Conservation (phyloP, 2,329 filamentous ascomycete genomes). For the Mycocentrospora acerina region DNA sequence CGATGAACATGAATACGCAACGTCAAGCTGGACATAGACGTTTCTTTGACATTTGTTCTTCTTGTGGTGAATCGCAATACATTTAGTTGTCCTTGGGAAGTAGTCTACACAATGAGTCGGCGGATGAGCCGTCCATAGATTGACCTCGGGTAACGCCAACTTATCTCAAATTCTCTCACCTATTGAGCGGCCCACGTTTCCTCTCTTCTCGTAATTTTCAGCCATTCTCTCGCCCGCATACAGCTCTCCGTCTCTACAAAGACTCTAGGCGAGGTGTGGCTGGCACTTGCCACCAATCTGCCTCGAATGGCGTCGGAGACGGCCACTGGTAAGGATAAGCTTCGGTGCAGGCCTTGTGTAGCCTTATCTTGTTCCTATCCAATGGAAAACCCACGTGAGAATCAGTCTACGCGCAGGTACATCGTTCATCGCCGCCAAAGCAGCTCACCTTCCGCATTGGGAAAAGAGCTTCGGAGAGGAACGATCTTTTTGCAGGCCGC, state of each 20-base stretch:
- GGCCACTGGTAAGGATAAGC: slow-evolving; percentile 16
- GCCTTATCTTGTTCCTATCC: slow-evolving; percentile 27
- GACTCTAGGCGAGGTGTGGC: slow-evolving; percentile 5
- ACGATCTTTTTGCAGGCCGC: slow-evolving; percentile 14
- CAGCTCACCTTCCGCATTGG: slow-evolving; percentile 32
- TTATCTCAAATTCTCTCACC: slow-evolving; percentile 1
- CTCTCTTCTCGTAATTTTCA: background rate
- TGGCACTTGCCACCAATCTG: background rate
- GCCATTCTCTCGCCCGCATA: no score
- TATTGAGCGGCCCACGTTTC: slow-evolving; percentile 15
- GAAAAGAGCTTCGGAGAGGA: slow-evolving; percentile 28
- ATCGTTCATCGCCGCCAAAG: slow-evolving; percentile 22
- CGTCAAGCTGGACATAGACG: no score
- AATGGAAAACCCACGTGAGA: slow-evolving; percentile 36
- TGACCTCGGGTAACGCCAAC: no score
- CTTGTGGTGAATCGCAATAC: no score
- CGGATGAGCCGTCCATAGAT: no score
- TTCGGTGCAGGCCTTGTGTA: slow-evolving; percentile 16
- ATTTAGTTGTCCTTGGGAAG: no score
- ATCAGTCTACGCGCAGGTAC: slow-evolving; percentile 33
- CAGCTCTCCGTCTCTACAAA: no score
- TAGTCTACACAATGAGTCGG: no score
- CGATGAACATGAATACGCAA: background rate
- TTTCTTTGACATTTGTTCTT: no score
- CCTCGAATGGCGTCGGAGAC: slow-evolving; percentile 15